Evolutionary conservation across 2,329 filamentous ascomycete genomes (phyloP).

Genomic region (Paecilomyces dactylethromorphus): DNA sequence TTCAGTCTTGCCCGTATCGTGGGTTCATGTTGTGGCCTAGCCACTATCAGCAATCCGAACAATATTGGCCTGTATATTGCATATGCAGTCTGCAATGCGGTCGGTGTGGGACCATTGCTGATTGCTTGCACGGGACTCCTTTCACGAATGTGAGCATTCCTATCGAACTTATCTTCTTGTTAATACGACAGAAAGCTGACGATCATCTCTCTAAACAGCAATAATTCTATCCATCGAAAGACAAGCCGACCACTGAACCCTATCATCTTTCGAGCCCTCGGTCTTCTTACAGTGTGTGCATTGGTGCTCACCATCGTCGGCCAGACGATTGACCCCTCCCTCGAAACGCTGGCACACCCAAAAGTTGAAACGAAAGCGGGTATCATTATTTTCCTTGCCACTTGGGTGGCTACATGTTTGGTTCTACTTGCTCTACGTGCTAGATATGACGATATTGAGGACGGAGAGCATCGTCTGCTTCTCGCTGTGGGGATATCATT

Average conservation of each 20-base stretch:
- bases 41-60: slow-evolving; percentile 13
- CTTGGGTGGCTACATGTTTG: slow-evolving; percentile 24
- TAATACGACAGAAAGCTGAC: slow-evolving; percentile 6
- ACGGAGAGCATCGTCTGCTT: slow-evolving; percentile 21
- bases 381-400: slow-evolving; percentile 24
- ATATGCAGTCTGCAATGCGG: slow-evolving; percentile 16
- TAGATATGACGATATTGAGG: slow-evolving; percentile 15
- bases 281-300: slow-evolving; percentile 23
- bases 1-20: slow-evolving; percentile 24
- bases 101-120: slow-evolving; percentile 14
- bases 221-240: slow-evolving; percentile 15
- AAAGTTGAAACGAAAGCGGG: slow-evolving; percentile 36
- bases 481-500: slow-evolving; percentile 19
- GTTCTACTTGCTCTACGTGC: slow-evolving; percentile 22
- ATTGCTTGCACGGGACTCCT: slow-evolving; percentile 10
- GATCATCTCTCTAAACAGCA: slow-evolving; percentile 6
- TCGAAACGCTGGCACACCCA: slow-evolving; percentile 17
- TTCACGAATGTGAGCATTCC: slow-evolving; percentile 10
- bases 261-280: slow-evolving; percentile 21
- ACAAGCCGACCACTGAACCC: slow-evolving; percentile 13
- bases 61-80: slow-evolving; percentile 18
- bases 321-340: slow-evolving; percentile 26
- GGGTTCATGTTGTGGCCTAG: slow-evolving; percentile 23
- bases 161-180: neutral
- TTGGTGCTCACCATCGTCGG: slow-evolving; percentile 41